A percentile compares a stretch with the other conserved stretches of the same genome.
phyloP scores from a whole-genome alignment of 805 yeast species.

The Candida ficus region DNA sequence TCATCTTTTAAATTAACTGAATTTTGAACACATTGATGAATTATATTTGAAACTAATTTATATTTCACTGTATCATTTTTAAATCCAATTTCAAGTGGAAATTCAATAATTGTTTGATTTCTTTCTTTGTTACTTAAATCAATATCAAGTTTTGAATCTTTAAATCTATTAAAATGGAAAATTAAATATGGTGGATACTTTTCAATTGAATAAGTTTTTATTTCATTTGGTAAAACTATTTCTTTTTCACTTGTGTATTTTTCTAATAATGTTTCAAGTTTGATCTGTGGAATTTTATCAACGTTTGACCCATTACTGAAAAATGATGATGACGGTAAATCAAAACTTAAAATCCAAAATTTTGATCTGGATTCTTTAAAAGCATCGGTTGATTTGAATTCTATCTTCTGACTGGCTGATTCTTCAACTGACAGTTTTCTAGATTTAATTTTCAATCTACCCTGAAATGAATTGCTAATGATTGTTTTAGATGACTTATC shows the following conservation, averaged over 20 bases:
- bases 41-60: slow-evolving; percentile 44
- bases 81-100: slow-evolving; percentile 36
- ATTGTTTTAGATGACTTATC: slow-evolving; percentile 20
- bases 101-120: slow-evolving; percentile 61
- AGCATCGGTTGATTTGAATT: background rate
- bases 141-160: slow-evolving; percentile 29
- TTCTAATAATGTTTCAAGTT: slow-evolving; percentile 38
- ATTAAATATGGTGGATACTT: slow-evolving; percentile 50
- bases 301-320: slow-evolving; percentile 44
- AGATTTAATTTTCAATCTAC: slow-evolving; percentile 37
- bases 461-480: slow-evolving; percentile 43
- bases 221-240: slow-evolving; percentile 31
- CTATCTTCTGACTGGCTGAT: slow-evolving; percentile 18
- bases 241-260: slow-evolving; percentile 33
- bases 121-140: slow-evolving; percentile 34
- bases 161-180: slow-evolving; percentile 53
- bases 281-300: slow-evolving; percentile 48
- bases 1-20: slow-evolving; percentile 24
- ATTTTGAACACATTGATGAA: slow-evolving; percentile 26
- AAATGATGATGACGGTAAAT: slow-evolving; percentile 52
- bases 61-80: slow-evolving; percentile 27
- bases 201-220: slow-evolving; percentile 34
- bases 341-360: slow-evolving; percentile 55
- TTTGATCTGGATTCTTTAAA: slow-evolving; percentile 19
- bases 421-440: slow-evolving; percentile 24